A percentile compares a stretch with the other conserved stretches of the same genome.
phyloP scores from a whole-genome alignment of 192 early-diverging fungal species.

The Coemansia sp. region DNA sequence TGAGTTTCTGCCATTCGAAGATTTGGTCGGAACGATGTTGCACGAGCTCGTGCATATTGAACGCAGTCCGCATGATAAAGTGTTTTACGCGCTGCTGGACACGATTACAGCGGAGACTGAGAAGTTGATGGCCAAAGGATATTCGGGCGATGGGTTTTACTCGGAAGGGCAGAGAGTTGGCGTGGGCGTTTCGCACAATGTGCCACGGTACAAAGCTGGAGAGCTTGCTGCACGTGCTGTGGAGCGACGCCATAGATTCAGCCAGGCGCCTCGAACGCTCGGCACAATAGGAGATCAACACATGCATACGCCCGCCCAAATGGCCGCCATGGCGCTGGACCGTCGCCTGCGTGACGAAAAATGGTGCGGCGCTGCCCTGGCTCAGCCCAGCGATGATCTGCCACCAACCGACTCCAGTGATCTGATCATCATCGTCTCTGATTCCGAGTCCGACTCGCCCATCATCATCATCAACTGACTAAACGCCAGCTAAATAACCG shows the following conservation, averaged over 20 bases:
- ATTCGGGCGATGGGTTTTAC: constrained; percentile 46
- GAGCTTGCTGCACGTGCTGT: constrained; percentile 15
- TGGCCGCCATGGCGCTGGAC: constrained; percentile 43
- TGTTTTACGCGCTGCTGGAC: constrained; percentile 40
- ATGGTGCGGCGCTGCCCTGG: constrained; percentile 34
- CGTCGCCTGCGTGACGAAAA: constrained; percentile 35
- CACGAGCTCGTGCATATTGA: constrained; percentile 52
- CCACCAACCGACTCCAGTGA: not conserved
- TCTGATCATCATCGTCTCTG: constrained; percentile 15
- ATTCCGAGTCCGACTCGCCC: constrained; percentile 21
- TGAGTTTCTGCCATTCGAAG: constrained; percentile 31
- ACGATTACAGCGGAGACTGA: constrained; percentile 32
- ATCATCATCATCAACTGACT: not conserved
- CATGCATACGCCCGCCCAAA: constrained; percentile 27
- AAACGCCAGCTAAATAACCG: not conserved
- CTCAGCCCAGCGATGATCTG: constrained; percentile 13
- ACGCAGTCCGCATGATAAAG: constrained; percentile 33
- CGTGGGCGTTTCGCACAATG: constrained; percentile 21
- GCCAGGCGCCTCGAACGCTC: constrained; percentile 19
- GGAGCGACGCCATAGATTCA: constrained; percentile 16
- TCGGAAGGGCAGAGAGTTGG: constrained; percentile 30
- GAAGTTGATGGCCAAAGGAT: constrained; percentile 30
- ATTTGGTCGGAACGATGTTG: constrained; percentile 48
- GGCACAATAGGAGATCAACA: not conserved
- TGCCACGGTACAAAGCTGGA: constrained; percentile 21